phyloP scores from a whole-genome alignment of 73 alveolate genomes.

The Blepharisma stoltei region DNA sequence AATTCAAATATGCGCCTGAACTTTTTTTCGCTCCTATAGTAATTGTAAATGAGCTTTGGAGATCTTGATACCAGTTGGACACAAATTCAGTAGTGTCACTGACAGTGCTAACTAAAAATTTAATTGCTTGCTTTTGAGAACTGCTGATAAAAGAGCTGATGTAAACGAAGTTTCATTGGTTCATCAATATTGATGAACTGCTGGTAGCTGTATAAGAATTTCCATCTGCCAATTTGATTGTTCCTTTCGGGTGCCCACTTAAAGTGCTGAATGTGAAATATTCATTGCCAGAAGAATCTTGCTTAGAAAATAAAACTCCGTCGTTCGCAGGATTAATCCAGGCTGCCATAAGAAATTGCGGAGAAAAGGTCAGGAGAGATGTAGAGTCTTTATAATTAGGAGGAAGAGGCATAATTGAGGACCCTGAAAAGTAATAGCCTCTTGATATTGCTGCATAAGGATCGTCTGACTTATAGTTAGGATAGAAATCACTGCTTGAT shows the following conservation, averaged over 20 bases:
- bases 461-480: background rate
- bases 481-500: background rate
- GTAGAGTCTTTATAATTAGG: conserved; percentile 7
- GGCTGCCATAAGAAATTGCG: background rate
- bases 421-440: conserved; percentile 19
- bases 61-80: background rate
- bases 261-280: too few species aligned
- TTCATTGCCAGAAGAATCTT: background rate
- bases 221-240: too few species aligned
- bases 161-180: too few species aligned
- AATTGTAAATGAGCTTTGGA: background rate
- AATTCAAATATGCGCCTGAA: background rate
- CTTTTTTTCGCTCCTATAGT: conserved; percentile 10
- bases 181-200: too few species aligned
- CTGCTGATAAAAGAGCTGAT: too few species aligned
- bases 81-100: too few species aligned
- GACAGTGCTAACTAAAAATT: too few species aligned
- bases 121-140: too few species aligned
- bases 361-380: background rate
- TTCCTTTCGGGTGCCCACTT: too few species aligned
- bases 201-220: too few species aligned
- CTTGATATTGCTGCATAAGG: background rate
- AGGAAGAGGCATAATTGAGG: conserved; percentile 11
- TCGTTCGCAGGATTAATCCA: background rate
- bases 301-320: background rate